Percentiles rank a stretch among this genome's conserved stretches.
Evolutionary conservation across 2,329 filamentous ascomycete species (phyloP).

Genomic region (Alternaria alternata): DNA sequence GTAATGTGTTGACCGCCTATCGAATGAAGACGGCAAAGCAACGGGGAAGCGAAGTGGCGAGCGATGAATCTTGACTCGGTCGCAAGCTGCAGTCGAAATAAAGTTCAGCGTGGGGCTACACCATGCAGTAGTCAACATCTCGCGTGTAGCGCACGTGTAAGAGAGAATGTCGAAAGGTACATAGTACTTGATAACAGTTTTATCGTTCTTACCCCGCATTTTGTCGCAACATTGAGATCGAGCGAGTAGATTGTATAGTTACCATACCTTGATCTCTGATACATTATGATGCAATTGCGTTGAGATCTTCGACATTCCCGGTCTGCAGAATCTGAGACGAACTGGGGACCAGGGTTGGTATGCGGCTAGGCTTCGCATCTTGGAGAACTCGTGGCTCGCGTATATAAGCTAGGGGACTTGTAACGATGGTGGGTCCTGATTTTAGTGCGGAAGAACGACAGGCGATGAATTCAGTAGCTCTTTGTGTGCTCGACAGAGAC

Average conservation of each 20-base stretch:
- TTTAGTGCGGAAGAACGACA: background rate
- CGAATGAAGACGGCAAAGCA: background rate
- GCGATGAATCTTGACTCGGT: constrained; percentile 8
- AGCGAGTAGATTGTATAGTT: constrained; percentile 20
- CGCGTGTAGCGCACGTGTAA: background rate
- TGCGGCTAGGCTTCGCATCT: constrained; percentile 2
- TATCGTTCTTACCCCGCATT: constrained; percentile 7
- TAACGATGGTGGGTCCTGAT: constrained; percentile 3
- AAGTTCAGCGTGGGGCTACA: constrained; percentile 1
- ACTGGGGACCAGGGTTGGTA: constrained; percentile 7
- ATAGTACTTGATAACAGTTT: background rate
- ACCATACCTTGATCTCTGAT: constrained; percentile 5
- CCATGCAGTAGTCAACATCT: background rate
- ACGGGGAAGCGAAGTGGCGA: background rate
- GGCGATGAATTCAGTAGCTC: background rate
- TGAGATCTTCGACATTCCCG: constrained; percentile 4
- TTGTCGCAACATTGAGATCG: background rate
- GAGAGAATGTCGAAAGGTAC: constrained; percentile 5
- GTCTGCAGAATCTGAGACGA: constrained; percentile 17
- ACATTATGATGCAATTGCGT: background rate
- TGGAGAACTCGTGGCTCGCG: constrained; percentile 5
- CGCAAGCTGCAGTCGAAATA: constrained; percentile 5
- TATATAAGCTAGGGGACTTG: constrained; percentile 8
- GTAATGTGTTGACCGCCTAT: background rate
- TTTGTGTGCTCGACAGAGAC: background rate